Evolutionary conservation across 371 early-diverging fungal species (phyloP), one percentile per base, ranked within the genome.

Genomic region (Mucor saturninus): DNA sequence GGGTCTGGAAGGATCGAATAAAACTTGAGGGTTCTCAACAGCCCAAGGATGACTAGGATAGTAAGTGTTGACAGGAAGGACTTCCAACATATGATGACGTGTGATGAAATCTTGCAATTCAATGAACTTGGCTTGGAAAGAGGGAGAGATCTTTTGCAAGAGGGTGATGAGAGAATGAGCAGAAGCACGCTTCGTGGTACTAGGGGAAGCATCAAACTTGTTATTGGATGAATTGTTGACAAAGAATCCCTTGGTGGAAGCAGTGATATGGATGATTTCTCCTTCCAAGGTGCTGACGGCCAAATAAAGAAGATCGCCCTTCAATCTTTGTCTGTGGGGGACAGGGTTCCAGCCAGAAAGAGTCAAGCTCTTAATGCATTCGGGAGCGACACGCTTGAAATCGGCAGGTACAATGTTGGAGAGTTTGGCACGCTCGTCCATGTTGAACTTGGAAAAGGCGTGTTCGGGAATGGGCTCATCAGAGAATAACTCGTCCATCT

Each of bases 301-400:
- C 51, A 98, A 71, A 74, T 97, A 98, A 58, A 96, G 66, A 57
- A 96, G 81, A 71, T 98, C 96, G 46, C 87, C 97, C 66, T 86
- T 84, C 31, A 91, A 75, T 58, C 87, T 83, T 56, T 90, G 90
- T 61, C 85, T 69, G 51, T 86, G 89, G 11, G 95, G 92, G 4
- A 94, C 93, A 29, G 96, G 95, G 72, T 95, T 96, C 96, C 96
- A 96, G 15, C 91, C 88, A 55, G 96, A 96, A 32, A 94, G 72
- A 11, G 86, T 62, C 53, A 97, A 67, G 63, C 85, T 84, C 66
- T 89, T 89, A 64, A 97, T 67, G 51, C 93, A 93, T 68, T 85
- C 83, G 11, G 90, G 87, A 11, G 83, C 80, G 13, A 72, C 60
- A 42, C 84, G 71, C 54, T 83, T 73, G 46, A 91, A 84, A 9